Percentiles rank a stretch among this genome's conserved stretches.
These are phyloP conservation scores for Mortierella sp. DNA, from an alignment of 371 early-diverging fungal species.

Conservation along the genomic window DNA sequence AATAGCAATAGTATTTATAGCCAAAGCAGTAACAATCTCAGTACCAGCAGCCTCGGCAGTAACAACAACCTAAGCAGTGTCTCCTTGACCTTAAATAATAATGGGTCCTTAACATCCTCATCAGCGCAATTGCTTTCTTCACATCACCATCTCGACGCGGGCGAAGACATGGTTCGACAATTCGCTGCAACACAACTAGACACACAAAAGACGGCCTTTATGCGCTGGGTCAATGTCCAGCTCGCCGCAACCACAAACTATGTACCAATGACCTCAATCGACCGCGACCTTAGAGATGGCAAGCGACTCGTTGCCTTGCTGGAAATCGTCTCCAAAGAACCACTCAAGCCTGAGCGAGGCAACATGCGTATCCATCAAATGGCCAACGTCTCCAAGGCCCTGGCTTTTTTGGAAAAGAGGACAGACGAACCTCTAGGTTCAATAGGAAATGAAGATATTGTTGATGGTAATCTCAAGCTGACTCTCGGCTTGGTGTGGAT, in stretches of 20 bases:
- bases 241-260: constrained; percentile 61
- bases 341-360: constrained; percentile 70
- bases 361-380: constrained; percentile 85
- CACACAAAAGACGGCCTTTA: constrained; percentile 84
- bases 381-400: constrained; percentile 82
- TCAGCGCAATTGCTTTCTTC: constrained; percentile 28
- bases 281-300: constrained; percentile 75
- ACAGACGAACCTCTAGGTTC: constrained; percentile 76
- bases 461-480: constrained; percentile 88
- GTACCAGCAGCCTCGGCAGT: constrained; percentile 24
- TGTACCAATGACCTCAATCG: constrained; percentile 59
- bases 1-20: constrained; percentile 47
- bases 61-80: constrained; percentile 25
- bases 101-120: constrained; percentile 13
- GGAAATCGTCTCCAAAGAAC: constrained; percentile 66
- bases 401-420: constrained; percentile 75
- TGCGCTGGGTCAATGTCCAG: constrained; percentile 87
- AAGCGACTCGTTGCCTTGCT: constrained; percentile 72
- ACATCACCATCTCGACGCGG: constrained; percentile 57
- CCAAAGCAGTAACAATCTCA: constrained; percentile 38
- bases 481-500: constrained; percentile 89
- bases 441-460: constrained; percentile 88
- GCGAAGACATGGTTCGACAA: constrained; percentile 58
- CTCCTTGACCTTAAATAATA: constrained; percentile 32
- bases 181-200: constrained; percentile 57